Evolutionary conservation across 2,329 filamentous ascomycete species (phyloP).

Genomic region (Diaporthe australafricana): DNA sequence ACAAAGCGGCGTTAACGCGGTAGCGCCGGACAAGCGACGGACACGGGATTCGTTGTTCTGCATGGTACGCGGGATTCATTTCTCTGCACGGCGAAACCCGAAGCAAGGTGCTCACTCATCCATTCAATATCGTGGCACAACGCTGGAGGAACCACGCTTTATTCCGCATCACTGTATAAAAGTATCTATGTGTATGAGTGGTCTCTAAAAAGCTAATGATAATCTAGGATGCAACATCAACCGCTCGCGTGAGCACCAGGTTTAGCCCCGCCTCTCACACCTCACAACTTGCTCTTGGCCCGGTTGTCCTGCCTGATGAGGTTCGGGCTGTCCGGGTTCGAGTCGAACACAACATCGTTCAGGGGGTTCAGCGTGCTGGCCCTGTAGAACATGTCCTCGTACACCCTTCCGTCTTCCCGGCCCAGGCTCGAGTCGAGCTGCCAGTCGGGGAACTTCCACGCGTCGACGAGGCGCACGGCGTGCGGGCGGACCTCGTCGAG

Average conservation of each 20-base stretch:
- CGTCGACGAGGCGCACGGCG: constrained; percentile 76
- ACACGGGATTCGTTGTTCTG: background rate
- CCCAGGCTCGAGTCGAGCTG: constrained; percentile 79
- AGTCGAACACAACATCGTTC: constrained; percentile 78
- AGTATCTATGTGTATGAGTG: background rate
- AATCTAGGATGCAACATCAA: constrained; percentile 8
- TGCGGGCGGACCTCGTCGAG: constrained; percentile 80
- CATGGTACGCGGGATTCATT: background rate
- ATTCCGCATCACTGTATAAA: background rate
- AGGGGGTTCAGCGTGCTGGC: constrained; percentile 80
- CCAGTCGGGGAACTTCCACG: constrained; percentile 84
- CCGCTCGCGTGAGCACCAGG: background rate
- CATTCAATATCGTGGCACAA: too few relatives aligned
- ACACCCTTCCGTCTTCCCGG: constrained; percentile 79
- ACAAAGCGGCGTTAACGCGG: background rate
- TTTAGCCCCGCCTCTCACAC: background rate
- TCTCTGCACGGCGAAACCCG: background rate
- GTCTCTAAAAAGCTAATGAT: constrained; percentile 3
- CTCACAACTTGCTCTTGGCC: constrained; percentile 61
- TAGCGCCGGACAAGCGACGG: background rate
- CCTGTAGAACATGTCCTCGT: constrained; percentile 80
- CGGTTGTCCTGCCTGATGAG: constrained; percentile 71
- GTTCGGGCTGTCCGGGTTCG: constrained; percentile 72
- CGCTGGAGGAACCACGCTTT: background rate
- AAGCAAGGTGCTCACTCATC: background rate